phyloP scores from a whole-genome alignment of 169 alveolate genomes.

The Cryptosporidium muris region DNA sequence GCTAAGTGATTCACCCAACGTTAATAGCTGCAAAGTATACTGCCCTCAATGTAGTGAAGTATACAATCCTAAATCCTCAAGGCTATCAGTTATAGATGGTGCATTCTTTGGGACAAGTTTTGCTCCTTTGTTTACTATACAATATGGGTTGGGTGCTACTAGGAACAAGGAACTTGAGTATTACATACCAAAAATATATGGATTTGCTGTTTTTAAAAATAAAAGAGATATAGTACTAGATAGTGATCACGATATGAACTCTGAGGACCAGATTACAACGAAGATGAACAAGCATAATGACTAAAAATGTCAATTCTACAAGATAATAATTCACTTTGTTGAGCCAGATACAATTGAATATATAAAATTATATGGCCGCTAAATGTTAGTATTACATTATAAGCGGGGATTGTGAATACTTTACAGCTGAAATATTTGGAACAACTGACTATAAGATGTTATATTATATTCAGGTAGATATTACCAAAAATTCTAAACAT shows the following conservation, averaged over 20 bases:
- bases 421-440: not conserved
- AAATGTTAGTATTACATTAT: not conserved
- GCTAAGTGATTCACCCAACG: conserved; percentile 86
- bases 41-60: conserved; percentile 90
- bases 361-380: not conserved
- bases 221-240: conserved; percentile 65
- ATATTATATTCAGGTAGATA: too few relatives aligned
- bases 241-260: conserved; percentile 12
- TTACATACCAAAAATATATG: conserved; percentile 62
- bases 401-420: not conserved
- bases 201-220: conserved; percentile 66
- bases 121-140: conserved; percentile 84
- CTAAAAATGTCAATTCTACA: not conserved
- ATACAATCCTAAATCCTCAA: conserved; percentile 80
- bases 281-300: not conserved
- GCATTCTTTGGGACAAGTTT: conserved; percentile 92
- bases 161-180: conserved; percentile 23
- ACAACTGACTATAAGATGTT: too few relatives aligned
- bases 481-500: too few relatives aligned
- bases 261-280: not conserved
- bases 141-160: conserved; percentile 28
- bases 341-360: not conserved
- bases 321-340: not conserved
- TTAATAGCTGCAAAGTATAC: conserved; percentile 87
- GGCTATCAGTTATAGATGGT: conserved; percentile 88